These are phyloP conservation scores for Petunia secreta DNA, from an alignment of 257 asterid species.

Conservation along the genomic window DNA sequence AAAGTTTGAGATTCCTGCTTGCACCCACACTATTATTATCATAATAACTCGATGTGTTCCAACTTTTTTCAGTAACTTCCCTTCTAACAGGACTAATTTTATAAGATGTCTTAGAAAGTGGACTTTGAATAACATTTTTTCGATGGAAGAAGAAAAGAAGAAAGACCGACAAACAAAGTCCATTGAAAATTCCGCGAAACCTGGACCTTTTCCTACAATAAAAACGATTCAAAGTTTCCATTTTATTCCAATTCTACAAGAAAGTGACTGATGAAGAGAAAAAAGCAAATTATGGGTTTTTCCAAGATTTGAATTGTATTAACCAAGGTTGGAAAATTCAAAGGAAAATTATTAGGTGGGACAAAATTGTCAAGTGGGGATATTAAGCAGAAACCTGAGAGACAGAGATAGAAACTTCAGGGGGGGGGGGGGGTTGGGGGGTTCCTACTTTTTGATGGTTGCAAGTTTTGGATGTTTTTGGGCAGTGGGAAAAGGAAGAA, in stretches of 20 bases:
- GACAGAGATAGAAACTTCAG: not conserved
- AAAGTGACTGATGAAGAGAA: not conserved
- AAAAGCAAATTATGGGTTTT: not conserved
- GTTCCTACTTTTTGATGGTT: not conserved
- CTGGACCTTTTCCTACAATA: conserved; percentile 40
- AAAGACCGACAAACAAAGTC: conserved; percentile 46
- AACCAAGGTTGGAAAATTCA: not conserved
- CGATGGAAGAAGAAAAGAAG: conserved; percentile 44
- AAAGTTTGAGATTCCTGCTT: conserved; percentile 35
- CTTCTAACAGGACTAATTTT: conserved; percentile 35
- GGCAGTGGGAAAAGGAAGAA: not conserved
- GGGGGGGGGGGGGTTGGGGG: not conserved
- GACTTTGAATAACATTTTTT: conserved; percentile 39
- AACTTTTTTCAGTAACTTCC: conserved; percentile 34
- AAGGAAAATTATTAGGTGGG: not conserved
- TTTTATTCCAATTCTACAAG: conserved; percentile 20
- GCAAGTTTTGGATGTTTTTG: not conserved
- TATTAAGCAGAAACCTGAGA: not conserved
- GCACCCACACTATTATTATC: not conserved
- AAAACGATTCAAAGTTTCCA: conserved; percentile 39
- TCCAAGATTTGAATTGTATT: not conserved
- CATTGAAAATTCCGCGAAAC: conserved; percentile 58
- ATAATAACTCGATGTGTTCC: conserved; percentile 24
- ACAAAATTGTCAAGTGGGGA: not conserved
- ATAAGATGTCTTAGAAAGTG: conserved; percentile 32